Evolutionary conservation across 2,329 filamentous ascomycete genomes (phyloP), one percentile per base, ranked within the genome.

Genomic region (Coleophoma crateriformis): DNA sequence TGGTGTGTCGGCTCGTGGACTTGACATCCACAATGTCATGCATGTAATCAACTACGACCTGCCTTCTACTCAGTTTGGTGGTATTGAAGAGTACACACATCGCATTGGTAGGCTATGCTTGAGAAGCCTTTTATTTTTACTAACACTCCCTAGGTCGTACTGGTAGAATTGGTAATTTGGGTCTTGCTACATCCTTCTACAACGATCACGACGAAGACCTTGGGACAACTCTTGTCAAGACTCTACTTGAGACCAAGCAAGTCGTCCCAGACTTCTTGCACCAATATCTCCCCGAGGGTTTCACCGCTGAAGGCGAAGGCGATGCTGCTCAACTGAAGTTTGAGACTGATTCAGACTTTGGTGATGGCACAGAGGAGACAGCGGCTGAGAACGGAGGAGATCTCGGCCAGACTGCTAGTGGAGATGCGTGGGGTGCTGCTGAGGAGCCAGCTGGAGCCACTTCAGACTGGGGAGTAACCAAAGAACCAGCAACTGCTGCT

Each of bases 31-130:
- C 50, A 90, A 94, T 56, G 85, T 97, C 6, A 82, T 85, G 73
- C 90, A 96, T 56, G 87, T 99, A 52, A 85, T 99, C 76, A 97
- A 99, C 70, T 97, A 84, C 59, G 91, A 97, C 53, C 73, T 97
- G 2, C 92, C 92, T 0, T 82, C 76, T 5, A 70, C 75, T 40
- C 73, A 82, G 1, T 78, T 92, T 58, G 90, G 90, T n/a, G 92
- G 91, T 2, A 95, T 96, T 49, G 84, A 88, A 45, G 94, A 97
- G 66, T 99, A 97, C 60, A 84, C 87, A 22, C 94, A 99, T 64
- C 89, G 94, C 12, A 97, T 97, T 64, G 94, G 87, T 89, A 81
- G 69, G 76, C 63, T 27, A 15, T 15, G 15, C n/a, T 17, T 38
- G 14, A 33, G 10, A 10, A 15, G 34, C 13, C 13, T 34, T 19